Base-by-base conservation (phyloP, 73 alveolate genomes). In the Vitrella brassicaformis region DNA sequence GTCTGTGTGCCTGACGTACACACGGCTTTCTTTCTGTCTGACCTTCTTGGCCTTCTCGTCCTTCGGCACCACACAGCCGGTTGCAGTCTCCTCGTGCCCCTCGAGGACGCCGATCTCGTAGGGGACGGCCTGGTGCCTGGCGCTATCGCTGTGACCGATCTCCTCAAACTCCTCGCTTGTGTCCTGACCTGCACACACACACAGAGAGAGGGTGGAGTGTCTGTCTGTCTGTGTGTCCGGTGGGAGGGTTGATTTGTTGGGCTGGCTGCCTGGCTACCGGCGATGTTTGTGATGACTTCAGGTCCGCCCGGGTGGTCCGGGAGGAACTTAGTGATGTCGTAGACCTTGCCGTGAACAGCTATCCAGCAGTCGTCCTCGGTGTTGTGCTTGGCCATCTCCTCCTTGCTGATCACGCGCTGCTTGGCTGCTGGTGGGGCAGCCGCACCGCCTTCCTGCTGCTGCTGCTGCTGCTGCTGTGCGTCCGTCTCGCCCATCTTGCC, bases 281-380 rank as follows among this genome's bases (percentile, higher is more conserved):
- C n/a, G n/a, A n/a, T n/a, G n/a, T n/a, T n/a, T n/a, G n/a, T n/a
- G n/a, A n/a, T n/a, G n/a, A n/a, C n/a, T n/a, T n/a, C n/a, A n/a
- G n/a, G 25, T 22, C 81, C 81, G 4, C 81, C 91, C 0, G 91
- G 91, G 31, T 85, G 91, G 32, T 65, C 75, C 19, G 75, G 80
- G 47, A 85, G 67, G 72, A 73, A 85, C 25, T 80, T 74, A 28
- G 88, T 78, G 30, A 70, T 68, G 28, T 85, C 91, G 72, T 85
- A 85, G 66, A 79, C 87, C 74, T 78, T 70, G 28, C 91, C 91
- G 68, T 85, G 88, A 66, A 85, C 74, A 31, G 85, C 85, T 66
- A 79, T 81, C 91, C 91, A 85, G 70, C 76, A 78, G 47, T 83
- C 90, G 30, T 75, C 71, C 27, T 64, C 47, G 28, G 80, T 73